A percentile compares a stretch with the other conserved stretches of the same genome.
Conservation (phyloP, 805 yeast genomes). For the Pichia scutulata region DNA sequence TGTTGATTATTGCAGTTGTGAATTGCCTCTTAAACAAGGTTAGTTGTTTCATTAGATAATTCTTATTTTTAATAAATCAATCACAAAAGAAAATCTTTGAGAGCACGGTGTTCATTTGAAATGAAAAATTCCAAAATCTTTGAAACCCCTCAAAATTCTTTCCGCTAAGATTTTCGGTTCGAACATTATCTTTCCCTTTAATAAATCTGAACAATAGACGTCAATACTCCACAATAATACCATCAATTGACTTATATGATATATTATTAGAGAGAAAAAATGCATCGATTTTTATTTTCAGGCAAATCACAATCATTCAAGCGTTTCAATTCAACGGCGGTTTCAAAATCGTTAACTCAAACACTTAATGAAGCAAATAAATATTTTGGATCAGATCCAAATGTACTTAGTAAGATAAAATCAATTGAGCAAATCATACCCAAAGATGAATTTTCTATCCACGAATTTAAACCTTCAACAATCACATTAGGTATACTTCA, state of each 20-base stretch:
- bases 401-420: slow-evolving; percentile 13
- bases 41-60: background rate
- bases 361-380: background rate
- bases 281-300: background rate
- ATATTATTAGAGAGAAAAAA: background rate
- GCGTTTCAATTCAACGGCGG: background rate
- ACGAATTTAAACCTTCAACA: slow-evolving; percentile 16
- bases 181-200: background rate
- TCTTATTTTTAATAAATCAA: too few species aligned
- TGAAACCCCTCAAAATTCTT: background rate
- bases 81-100: too few species aligned
- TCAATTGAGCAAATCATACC: slow-evolving; percentile 14
- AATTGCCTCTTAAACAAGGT: slow-evolving; percentile 3
- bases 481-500: slow-evolving; percentile 25
- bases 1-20: background rate
- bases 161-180: background rate
- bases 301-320: background rate
- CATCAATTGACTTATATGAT: background rate
- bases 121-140: background rate
- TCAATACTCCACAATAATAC: background rate
- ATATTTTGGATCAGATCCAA: slow-evolving; percentile 4
- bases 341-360: background rate
- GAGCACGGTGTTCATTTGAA: background rate
- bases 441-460: background rate
- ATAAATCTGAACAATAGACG: too few species aligned